phyloP scores from a whole-genome alignment of 257 asterid species.

The Solanum chiquidenum region DNA sequence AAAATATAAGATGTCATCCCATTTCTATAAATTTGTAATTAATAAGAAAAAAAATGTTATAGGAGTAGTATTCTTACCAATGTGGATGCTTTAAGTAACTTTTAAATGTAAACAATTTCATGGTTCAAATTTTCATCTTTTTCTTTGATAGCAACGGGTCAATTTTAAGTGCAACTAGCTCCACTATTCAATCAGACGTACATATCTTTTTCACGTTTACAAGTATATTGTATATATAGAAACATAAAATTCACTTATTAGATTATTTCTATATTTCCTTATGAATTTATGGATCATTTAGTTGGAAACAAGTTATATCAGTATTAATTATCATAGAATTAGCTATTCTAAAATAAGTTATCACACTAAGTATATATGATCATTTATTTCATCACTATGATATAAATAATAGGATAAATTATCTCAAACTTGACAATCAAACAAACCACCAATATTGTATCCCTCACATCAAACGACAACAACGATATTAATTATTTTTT shows the following conservation, averaged over 20 bases:
- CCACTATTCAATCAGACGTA: neutral
- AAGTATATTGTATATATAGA: neutral
- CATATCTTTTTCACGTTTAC: neutral
- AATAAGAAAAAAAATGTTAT: neutral
- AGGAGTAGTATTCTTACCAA: neutral
- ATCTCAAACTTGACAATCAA: no score
- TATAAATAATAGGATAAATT: rapidly evolving
- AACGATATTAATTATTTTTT: no score
- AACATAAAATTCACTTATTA: neutral
- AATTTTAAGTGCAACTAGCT: neutral
- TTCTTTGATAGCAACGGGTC: neutral
- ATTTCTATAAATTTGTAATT: neutral
- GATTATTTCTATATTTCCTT: neutral
- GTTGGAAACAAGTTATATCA: no score
- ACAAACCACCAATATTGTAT: no score
- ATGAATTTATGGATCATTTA: neutral
- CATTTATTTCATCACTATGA: rapidly evolving
- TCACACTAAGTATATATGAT: no score
- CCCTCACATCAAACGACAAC: no score
- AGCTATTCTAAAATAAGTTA: no score
- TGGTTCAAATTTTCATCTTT: neutral
- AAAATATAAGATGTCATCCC: neutral
- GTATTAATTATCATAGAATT: no score
- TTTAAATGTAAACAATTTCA: neutral
- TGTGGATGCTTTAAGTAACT: neutral